Conservation (phyloP, 2,329 filamentous ascomycete species). For the Clarireedia hainanense region DNA sequence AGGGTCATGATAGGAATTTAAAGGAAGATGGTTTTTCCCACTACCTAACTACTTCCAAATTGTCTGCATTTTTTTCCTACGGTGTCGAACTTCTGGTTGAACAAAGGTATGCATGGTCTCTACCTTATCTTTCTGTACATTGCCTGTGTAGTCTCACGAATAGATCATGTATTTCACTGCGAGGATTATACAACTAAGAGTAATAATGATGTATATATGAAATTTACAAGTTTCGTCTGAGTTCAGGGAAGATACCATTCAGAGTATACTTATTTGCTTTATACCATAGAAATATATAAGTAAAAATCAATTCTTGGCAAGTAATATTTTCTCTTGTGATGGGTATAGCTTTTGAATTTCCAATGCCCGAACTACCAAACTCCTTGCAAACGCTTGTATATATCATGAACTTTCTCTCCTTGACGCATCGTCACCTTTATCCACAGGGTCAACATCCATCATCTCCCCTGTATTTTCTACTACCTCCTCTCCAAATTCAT, state of each 20-base stretch:
- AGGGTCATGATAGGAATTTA: slow-evolving; percentile 1
- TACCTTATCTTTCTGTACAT: slow-evolving; percentile 20
- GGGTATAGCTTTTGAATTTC: no score
- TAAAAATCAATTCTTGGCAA: no score
- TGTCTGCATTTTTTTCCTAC: background rate
- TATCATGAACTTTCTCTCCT: background rate
- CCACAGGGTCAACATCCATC: slow-evolving; percentile 6
- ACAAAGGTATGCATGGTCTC: slow-evolving; percentile 8
- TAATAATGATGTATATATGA: no score
- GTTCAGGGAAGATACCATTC: no score
- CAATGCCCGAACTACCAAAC: no score
- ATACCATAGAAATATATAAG: no score
- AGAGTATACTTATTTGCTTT: no score
- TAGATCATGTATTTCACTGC: slow-evolving; percentile 19
- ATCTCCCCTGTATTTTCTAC: slow-evolving; percentile 15
- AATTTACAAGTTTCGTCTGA: no score
- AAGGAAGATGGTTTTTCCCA: background rate
- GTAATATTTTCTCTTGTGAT: no score
- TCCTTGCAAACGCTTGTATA: no score
- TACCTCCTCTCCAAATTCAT: slow-evolving; percentile 32
- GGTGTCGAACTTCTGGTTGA: slow-evolving; percentile 12
- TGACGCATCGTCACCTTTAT: background rate
- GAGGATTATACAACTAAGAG: no score
- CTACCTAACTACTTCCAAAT: slow-evolving; percentile 1
- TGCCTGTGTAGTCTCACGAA: slow-evolving; percentile 25